A percentile compares a stretch with the other conserved stretches of the same genome.
Conservation (phyloP, 371 early-diverging fungal genomes). For the Mortierella sp. region DNA sequence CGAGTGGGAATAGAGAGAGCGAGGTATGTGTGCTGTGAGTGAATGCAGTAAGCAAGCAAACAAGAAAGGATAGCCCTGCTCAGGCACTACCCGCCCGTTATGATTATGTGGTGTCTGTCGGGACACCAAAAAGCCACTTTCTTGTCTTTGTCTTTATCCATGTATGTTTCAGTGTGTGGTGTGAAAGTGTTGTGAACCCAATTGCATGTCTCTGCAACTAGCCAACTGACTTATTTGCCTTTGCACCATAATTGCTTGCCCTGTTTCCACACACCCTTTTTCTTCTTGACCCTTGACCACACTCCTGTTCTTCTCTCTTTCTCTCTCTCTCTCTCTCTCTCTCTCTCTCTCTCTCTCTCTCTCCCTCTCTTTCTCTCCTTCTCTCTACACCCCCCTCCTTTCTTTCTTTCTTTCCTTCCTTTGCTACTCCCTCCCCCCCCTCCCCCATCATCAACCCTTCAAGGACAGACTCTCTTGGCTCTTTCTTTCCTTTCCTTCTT, state of each 20-base stretch:
- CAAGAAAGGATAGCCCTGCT: too few relatives aligned
- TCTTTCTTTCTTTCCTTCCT: background rate
- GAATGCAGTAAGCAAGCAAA: too few relatives aligned
- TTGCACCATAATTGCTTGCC: too few relatives aligned
- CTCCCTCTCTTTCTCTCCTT: too few relatives aligned
- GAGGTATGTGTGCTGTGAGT: background rate
- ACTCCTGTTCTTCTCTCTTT: background rate
- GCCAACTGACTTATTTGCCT: too few relatives aligned
- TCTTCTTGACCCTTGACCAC: background rate
- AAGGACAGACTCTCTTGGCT: too few relatives aligned
- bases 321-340: constrained; percentile 13
- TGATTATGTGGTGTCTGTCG: too few relatives aligned
- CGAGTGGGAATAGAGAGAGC: background rate
- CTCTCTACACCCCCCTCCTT: background rate
- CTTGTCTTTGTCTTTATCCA: too few relatives aligned
- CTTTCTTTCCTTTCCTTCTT: background rate
- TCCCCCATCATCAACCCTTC: background rate
- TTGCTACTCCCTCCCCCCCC: background rate
- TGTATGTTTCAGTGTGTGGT: too few relatives aligned
- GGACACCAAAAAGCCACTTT: background rate
- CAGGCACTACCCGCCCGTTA: too few relatives aligned
- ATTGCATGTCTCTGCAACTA: too few relatives aligned
- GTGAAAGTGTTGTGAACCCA: too few relatives aligned
- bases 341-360: background rate
- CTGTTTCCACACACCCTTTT: background rate